Evolutionary conservation across 148 eudicot species (phyloP).

Genomic region (Rhododendron henanense): DNA sequence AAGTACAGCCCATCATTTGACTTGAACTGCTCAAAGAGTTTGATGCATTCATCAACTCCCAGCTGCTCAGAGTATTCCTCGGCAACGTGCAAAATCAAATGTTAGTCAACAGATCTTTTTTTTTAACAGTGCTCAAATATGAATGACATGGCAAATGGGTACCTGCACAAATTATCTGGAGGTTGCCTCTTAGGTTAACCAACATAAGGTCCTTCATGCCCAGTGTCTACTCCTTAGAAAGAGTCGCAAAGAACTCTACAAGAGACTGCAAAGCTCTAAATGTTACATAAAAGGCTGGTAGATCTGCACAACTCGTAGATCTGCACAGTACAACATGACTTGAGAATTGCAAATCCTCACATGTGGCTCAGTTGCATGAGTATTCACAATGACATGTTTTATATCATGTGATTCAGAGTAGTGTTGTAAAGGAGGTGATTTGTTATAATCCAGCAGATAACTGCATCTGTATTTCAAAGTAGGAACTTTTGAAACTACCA

Average conservation of each 20-base stretch:
- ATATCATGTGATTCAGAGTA: constrained; percentile 76
- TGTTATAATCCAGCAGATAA: neutral
- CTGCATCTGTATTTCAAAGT: neutral
- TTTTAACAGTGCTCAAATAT: neutral
- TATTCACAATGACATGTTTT: constrained; percentile 91
- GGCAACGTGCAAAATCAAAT: constrained; percentile 58
- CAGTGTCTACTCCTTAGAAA: too few species aligned
- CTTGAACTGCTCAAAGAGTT: constrained; percentile 93
- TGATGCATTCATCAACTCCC: constrained; percentile 19
- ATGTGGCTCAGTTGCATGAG: constrained; percentile 98
- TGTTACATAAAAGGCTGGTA: constrained; percentile 5
- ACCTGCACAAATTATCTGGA: constrained; percentile 68
- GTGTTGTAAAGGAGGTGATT: constrained; percentile 50
- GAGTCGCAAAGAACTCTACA: too few species aligned
- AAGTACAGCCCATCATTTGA: constrained; percentile 92
- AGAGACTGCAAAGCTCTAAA: constrained; percentile 30
- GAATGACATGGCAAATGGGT: constrained; percentile 9
- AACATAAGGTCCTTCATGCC: too few species aligned
- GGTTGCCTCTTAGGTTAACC: too few species aligned
- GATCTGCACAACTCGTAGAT: neutral
- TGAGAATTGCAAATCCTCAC: constrained; percentile 25
- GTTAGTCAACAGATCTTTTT: neutral
- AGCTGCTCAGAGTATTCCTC: constrained; percentile 89
- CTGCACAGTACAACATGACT: neutral
- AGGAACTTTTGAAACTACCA: neutral